Evolutionary conservation across 148 eudicot species (phyloP).

Genomic region (Cornus kousa): DNA sequence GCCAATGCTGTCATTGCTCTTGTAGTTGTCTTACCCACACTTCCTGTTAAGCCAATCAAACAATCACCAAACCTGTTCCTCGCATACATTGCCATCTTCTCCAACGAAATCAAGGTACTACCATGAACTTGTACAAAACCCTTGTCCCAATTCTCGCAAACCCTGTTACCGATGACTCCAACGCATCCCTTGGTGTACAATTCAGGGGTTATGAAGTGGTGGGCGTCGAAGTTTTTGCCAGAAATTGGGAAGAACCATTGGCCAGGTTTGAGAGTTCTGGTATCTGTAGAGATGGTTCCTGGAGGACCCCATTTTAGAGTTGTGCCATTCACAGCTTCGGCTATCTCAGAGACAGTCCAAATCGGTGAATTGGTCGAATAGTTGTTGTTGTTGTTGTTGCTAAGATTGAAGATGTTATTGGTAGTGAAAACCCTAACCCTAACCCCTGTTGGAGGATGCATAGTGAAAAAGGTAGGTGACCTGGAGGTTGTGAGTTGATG

Average conservation of each 20-base stretch:
- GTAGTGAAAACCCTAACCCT: background rate
- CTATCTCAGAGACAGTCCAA: slow-evolving; percentile 11
- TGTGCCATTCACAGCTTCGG: slow-evolving; percentile 3
- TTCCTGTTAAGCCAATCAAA: slow-evolving; percentile 13
- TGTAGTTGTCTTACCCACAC: slow-evolving; percentile 20
- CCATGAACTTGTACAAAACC: slow-evolving; percentile 16
- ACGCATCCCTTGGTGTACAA: slow-evolving; percentile 10
- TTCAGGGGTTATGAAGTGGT: slow-evolving; percentile 13
- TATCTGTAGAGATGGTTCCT: slow-evolving; percentile 12
- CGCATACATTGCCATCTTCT: slow-evolving; percentile 6
- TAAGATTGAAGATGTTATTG: background rate
- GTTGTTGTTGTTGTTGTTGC: background rate
- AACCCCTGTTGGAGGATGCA: background rate
- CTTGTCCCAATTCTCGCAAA: slow-evolving; percentile 8
- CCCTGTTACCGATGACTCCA: slow-evolving; percentile 13
- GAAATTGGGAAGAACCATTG: slow-evolving; percentile 18
- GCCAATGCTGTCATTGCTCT: slow-evolving; percentile 16
- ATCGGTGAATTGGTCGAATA: background rate
- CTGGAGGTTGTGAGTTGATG: too few relatives aligned
- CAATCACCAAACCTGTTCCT: slow-evolving; percentile 13
- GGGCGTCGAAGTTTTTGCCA: slow-evolving; percentile 12
- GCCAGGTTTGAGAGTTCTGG: slow-evolving; percentile 13
- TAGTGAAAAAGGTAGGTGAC: too few relatives aligned
- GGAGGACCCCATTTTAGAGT: slow-evolving; percentile 13
- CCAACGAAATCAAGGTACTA: background rate